A percentile compares a stretch with the other conserved stretches of the same genome.
Evolutionary conservation across 2,329 filamentous ascomycete species (phyloP).

Genomic region (Aspergillus spinulosporus): DNA sequence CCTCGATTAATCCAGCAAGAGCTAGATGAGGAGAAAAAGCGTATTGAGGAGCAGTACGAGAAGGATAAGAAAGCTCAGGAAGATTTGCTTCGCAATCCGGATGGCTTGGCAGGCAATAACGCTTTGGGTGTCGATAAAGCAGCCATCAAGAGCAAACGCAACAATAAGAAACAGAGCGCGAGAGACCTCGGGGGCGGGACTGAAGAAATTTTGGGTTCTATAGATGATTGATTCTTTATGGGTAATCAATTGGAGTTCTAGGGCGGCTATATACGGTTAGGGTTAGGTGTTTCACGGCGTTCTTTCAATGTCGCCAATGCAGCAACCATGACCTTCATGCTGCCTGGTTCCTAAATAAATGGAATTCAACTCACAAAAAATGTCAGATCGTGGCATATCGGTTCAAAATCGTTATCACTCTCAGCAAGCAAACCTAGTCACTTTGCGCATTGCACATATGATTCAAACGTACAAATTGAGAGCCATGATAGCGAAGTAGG

Average conservation of each 20-base stretch:
- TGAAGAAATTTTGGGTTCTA: slow-evolving; percentile 43
- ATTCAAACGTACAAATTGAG: not conserved
- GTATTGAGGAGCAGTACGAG: slow-evolving; percentile 49
- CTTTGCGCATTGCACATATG: not conserved
- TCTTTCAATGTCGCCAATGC: slow-evolving; percentile 1
- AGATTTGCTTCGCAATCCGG: slow-evolving; percentile 44
- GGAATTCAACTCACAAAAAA: not conserved
- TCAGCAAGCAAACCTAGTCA: not conserved
- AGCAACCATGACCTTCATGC: not conserved
- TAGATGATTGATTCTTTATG: slow-evolving; percentile 34
- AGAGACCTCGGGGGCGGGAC: slow-evolving; percentile 36
- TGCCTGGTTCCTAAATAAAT: not conserved
- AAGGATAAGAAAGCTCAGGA: slow-evolving; percentile 48
- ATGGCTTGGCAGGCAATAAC: slow-evolving; percentile 32
- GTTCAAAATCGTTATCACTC: not conserved
- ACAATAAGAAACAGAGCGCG: slow-evolving; percentile 30
- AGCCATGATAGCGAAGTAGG: not conserved
- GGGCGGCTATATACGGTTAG: slow-evolving; percentile 7
- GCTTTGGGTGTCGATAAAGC: slow-evolving; percentile 34
- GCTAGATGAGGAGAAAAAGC: slow-evolving; percentile 47
- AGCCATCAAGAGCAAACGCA: slow-evolving; percentile 29
- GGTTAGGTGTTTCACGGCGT: slow-evolving; percentile 13
- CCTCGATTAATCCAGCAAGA: slow-evolving; percentile 42
- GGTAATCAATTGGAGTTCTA: slow-evolving; percentile 4
- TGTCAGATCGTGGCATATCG: not conserved